Base-by-base conservation (phyloP, 148 eudicot species). In the Linanthus parryae region DNA sequence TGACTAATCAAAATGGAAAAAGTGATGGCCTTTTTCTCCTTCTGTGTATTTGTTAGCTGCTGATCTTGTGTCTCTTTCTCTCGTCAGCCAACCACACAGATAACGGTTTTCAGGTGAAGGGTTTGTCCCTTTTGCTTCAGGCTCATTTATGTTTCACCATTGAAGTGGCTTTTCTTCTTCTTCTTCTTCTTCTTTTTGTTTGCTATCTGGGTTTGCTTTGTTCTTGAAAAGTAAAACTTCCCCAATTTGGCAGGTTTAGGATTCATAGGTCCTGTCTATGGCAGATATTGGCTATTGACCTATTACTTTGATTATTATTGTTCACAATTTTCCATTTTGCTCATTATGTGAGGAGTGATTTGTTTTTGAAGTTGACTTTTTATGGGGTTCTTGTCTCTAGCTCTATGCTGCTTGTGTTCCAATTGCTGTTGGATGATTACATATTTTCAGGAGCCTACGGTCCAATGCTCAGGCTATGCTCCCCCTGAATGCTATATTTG, bases 361-460 rank as follows among this genome's bases (percentile, higher is more conserved):
- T 7, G 39, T 30, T 29, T 30, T n/a, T 30, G 36, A 21, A n/a
- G n/a, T 19, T 43, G 49, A 30, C 46, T 38, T 54, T 29, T 37
- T 8, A 18, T 28, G 35, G 7, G 2, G 12, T 56, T 27, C 20
- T 6, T 20, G 13, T 44, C 18, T 20, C 25, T 8, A 41, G 58
- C 34, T 42, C n/a, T 19, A 7, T 29, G 37, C 13, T 25, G 26
- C 28, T 20, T 3, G 18, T 35, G 20, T 55, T 55, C 17, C 26
- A 40, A 17, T 12, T 18, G 5, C 28, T 55, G 26, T 6, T 14
- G 16, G 24, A 27, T 30, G 3, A 21, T 56, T 42, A 20, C 49
- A 43, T 19, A 7, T 29, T 33, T 13, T 24, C 61, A 44, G 59
- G 17, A n/a, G 38, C 15, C 14, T 41, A 5, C 3, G 1, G 15